A percentile compares a stretch with the other conserved stretches of the same genome.
These are phyloP conservation scores for Eragrostis curvula DNA, from an alignment of 176 grass and related monocot species.

Conservation along the genomic window DNA sequence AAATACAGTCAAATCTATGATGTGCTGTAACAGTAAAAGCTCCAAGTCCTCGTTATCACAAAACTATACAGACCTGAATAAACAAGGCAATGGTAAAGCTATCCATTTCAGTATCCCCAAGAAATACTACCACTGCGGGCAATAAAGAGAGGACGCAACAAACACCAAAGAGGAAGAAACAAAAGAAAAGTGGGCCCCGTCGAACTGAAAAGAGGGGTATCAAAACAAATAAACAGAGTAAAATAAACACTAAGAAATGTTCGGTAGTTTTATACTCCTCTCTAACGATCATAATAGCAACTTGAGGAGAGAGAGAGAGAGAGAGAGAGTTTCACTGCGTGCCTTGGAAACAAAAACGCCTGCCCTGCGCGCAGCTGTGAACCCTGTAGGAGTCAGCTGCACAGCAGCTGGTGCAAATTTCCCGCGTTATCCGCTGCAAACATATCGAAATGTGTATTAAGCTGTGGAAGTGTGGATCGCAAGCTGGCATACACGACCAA, in stretches of 20 bases:
- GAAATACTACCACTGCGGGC: not conserved
- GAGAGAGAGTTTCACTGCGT: not conserved
- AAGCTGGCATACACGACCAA: slow-evolving; percentile 3
- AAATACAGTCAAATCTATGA: slow-evolving; percentile 50
- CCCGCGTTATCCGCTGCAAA: slow-evolving; percentile 22
- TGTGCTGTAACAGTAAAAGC: slow-evolving; percentile 51
- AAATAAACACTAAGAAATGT: not conserved
- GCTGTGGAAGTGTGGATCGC: not conserved
- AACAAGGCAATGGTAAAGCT: slow-evolving; percentile 37
- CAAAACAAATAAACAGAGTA: not conserved
- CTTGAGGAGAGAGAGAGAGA: not conserved
- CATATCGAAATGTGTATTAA: slow-evolving; percentile 3
- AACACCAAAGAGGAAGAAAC: not conserved
- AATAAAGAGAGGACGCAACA: slow-evolving; percentile 3
- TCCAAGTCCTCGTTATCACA: slow-evolving; percentile 43
- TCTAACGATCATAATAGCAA: not conserved
- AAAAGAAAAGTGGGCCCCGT: not conserved
- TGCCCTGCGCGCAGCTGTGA: no score
- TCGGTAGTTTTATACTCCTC: no score
- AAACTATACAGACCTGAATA: slow-evolving; percentile 43
- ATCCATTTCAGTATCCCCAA: slow-evolving; percentile 23
- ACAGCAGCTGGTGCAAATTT: slow-evolving; percentile 18
- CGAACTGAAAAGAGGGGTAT: not conserved
- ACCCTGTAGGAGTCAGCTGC: not conserved
- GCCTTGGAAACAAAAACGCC: slow-evolving; percentile 31